A percentile compares a stretch with the other conserved stretches of the same genome.
phyloP scores from a whole-genome alignment of 305 asterid species.

The Euphrasia arctica region DNA sequence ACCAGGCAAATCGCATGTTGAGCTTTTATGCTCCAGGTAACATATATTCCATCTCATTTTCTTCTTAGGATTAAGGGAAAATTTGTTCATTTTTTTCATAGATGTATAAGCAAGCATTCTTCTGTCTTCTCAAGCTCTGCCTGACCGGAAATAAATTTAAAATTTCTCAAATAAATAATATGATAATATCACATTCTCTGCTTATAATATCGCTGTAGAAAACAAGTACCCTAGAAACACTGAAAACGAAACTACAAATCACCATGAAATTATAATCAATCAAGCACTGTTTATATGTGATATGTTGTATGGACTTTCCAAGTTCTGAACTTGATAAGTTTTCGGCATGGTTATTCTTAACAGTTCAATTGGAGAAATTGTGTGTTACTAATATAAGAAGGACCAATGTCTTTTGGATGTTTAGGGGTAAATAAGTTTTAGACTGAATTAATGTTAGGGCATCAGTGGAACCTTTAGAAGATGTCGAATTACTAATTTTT shows the following conservation, averaged over 20 bases:
- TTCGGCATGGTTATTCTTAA: conserved; percentile 12
- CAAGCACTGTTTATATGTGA: not conserved
- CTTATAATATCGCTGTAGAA: not conserved
- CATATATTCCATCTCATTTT: conserved; percentile 24
- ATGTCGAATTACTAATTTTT: conserved; percentile 16
- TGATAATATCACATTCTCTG: too few relatives aligned
- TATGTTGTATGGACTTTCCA: conserved; percentile 1
- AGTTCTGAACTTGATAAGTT: conserved; percentile 14
- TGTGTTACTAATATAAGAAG: conserved; percentile 3
- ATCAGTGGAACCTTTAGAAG: conserved; percentile 3
- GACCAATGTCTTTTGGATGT: conserved; percentile 10
- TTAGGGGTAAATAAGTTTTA: conserved; percentile 8
- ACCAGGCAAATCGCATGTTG: conserved; percentile 94
- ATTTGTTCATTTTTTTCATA: not conserved
- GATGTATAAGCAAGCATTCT: too few relatives aligned
- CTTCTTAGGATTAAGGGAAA: conserved; percentile 16
- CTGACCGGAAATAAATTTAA: too few relatives aligned
- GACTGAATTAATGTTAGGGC: conserved; percentile 15
- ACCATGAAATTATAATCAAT: too few relatives aligned
- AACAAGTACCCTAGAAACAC: not conserved
- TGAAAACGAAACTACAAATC: too few relatives aligned
- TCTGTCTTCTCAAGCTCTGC: too few relatives aligned
- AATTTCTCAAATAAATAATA: too few relatives aligned
- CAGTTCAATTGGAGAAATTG: not conserved
- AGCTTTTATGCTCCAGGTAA: conserved; percentile 98